Conservation (phyloP, 1,284 basidiomycete species). For the Leccinum colubrinum region DNA sequence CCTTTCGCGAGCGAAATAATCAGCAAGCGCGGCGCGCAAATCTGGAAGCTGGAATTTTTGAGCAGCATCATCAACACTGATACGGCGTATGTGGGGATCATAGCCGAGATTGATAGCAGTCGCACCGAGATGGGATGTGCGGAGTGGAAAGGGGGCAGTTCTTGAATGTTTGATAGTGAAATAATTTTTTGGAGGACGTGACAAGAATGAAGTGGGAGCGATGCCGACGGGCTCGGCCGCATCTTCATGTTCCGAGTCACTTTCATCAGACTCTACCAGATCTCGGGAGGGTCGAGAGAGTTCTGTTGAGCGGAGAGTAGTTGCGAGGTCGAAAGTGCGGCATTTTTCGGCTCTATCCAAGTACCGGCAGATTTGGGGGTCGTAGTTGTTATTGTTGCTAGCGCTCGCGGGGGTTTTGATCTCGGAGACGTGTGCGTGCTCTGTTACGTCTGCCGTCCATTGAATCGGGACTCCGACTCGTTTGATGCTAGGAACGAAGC, state of each 20-base stretch:
- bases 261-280: too few relatives aligned
- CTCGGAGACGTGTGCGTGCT: background rate
- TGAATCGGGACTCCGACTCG: background rate
- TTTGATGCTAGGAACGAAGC: background rate
- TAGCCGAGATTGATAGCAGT: background rate
- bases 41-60: background rate
- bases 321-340: too few relatives aligned
- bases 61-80: background rate
- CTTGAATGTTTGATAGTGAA: background rate
- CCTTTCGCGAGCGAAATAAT: background rate
- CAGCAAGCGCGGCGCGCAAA: background rate
- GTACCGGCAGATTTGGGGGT: too few relatives aligned
- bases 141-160: background rate
- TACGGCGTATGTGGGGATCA: background rate
- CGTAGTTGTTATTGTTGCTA: background rate
- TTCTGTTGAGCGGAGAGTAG: too few relatives aligned
- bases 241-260: too few relatives aligned
- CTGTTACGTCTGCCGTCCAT: background rate
- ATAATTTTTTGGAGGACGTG: too few relatives aligned
- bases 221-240: too few relatives aligned
- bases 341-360: too few relatives aligned
- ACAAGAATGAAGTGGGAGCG: too few relatives aligned
- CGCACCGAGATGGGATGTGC: background rate
- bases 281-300: too few relatives aligned
- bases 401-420: background rate